Base-by-base conservation (phyloP, 2,329 filamentous ascomycete species). In the Oidium heveae region DNA sequence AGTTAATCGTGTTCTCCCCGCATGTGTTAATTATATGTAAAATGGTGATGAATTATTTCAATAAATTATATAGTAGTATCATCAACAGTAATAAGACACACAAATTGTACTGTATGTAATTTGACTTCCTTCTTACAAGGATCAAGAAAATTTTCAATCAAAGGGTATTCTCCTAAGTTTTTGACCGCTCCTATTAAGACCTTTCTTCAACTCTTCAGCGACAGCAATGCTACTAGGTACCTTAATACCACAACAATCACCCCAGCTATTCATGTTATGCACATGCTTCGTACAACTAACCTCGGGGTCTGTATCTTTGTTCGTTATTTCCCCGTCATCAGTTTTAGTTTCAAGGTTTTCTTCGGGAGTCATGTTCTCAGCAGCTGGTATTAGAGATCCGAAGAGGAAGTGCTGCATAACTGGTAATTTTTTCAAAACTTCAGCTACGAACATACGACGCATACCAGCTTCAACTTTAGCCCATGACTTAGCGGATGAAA, bases 361-460 rank as follows among this genome's bases (percentile, higher is more conserved):
- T 61, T 80, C 77, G 58, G 78, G 80, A 80, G 63, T 87, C 81
- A 49, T 66, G 68, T 1, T 85, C 79, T 81, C 83, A 89, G 39
- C 75, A 77, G 64, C 84, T 89, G 68, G 94, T 98, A 89, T 86
- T n/a, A 91, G 69, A 5, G 80, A 82, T 28, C 85, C 85, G 60
- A 91, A 89, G 2, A 75, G 77, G 60, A 91, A 96, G 68, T 98
- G 91, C 68, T 98, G 91, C n/a, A 98, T 86, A 2, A 98, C 91
- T 2, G 91, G 91, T 64, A 95, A 95, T 67, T 98, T 98, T 41
- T 84, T 86, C 15, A 98, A 72, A 2, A 98, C 91, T 70, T 98
- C 91, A 18, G 86, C 91, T 60, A 91, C 87, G 70, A 89, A 98
- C 91, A 98, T 98, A 69, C 96, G 98, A 63, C 96, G 79, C 91